Base-by-base conservation (phyloP, 2,329 filamentous ascomycete species). In the Colletotrichum costaricense region DNA sequence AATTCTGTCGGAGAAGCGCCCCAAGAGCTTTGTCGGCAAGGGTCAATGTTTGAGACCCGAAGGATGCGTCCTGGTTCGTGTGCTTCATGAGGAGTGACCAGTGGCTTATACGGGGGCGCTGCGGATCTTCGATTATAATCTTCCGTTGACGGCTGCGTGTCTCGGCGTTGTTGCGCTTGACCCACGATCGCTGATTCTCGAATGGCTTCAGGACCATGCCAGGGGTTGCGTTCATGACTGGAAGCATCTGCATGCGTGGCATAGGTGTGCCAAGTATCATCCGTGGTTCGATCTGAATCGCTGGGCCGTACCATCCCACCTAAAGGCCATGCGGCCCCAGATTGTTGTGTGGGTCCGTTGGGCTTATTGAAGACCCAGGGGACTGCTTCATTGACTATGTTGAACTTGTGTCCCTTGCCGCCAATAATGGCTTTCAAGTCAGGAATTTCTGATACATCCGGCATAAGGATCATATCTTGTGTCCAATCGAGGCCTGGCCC, bases 391-490 rank as follows among this genome's bases (percentile, higher is more conserved):
- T 76, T 76, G 11, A 87, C 75, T 3, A 87, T 74, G 3, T 78
- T 72, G 52, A 78, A 79, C 22, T 81, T 84, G 14, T 80, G 78
- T 24, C 75, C 77, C 56, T 84, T 79, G 12, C 78, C 78, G 33
- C 77, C 79, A 14, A 81, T 71, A 12, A 79, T 73, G 12, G 74
- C 75, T 16, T 70, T 76, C 5, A 86, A 69, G 2, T 76, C 78
- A 33, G 76, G 76, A 22, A 86, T 65, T 8, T 77, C 67, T 19
- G 78, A 72, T n/a, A 81, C 58, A 30, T 83, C 80, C 1, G 85
- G 82, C 9, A 86, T 75, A 63, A 82, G 76, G 8, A 89, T 79
- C 87, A 89, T 89, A 52, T 87, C 82, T 6, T 79, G 77, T 24
- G 81, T 80, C 87, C 87, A 89, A 74, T 88, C 82, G 46, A 83